Conservation (phyloP, 768 basidiomycete genomes). For the Lyophyllum decastes region DNA sequence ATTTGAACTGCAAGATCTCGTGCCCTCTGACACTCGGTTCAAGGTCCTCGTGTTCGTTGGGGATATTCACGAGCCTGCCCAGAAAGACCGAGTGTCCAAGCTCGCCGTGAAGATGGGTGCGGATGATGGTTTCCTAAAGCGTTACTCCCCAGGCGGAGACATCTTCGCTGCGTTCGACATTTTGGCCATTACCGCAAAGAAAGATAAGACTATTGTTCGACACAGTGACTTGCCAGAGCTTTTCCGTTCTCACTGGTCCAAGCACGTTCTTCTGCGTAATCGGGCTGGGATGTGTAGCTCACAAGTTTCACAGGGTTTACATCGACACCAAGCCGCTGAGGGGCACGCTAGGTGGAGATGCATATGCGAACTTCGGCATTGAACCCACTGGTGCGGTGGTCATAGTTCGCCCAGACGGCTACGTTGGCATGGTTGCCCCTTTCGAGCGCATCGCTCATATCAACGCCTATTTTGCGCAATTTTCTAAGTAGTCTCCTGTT, state of each 20-base stretch:
- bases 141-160: slow-evolving; percentile 27
- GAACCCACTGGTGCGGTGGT: slow-evolving; percentile 47
- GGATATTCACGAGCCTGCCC: slow-evolving; percentile 32
- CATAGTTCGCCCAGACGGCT: slow-evolving; percentile 66
- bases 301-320: slow-evolving; percentile 44
- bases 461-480: slow-evolving; percentile 48
- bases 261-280: slow-evolving; percentile 34
- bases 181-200: slow-evolving; percentile 33
- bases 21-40: slow-evolving; percentile 54
- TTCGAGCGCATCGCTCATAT: slow-evolving; percentile 42
- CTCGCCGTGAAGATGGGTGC: slow-evolving; percentile 34
- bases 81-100: slow-evolving; percentile 27
- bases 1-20: slow-evolving; percentile 53
- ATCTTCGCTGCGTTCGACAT: slow-evolving; percentile 45
- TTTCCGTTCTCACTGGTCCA: slow-evolving; percentile 60
- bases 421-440: slow-evolving; percentile 58
- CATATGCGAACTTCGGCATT: slow-evolving; percentile 60
- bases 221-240: slow-evolving; percentile 47
- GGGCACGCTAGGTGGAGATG: slow-evolving; percentile 49
- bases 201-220: slow-evolving; percentile 36
- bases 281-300: neutral
- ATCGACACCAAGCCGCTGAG: slow-evolving; percentile 55
- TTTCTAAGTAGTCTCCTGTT: slow-evolving; percentile 28
- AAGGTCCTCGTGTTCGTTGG: slow-evolving; percentile 58
- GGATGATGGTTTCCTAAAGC: slow-evolving; percentile 25